These are phyloP conservation scores for Coffea eugenioides DNA, from an alignment of 257 asterid genomes.

Conservation along the genomic window DNA sequence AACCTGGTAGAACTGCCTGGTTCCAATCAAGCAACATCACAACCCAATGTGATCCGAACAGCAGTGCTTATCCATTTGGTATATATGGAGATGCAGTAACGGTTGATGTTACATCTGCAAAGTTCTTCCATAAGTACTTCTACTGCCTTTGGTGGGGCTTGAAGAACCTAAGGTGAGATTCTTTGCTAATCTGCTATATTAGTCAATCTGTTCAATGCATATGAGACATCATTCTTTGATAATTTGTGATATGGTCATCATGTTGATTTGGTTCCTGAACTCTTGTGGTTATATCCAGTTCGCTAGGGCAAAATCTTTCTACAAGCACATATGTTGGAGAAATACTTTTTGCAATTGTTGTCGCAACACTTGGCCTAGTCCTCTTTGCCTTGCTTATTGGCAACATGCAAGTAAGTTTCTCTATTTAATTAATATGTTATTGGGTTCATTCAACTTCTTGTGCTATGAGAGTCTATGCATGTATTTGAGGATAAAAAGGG, in stretches of 20 bases:
- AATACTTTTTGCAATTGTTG: constrained; percentile 68
- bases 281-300: constrained; percentile 47
- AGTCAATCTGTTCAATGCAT: not conserved
- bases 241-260: not conserved
- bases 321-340: constrained; percentile 84
- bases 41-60: constrained; percentile 49
- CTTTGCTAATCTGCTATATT: constrained; percentile 2
- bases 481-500: not conserved
- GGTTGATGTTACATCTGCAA: constrained; percentile 54
- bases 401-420: constrained; percentile 77
- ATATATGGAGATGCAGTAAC: constrained; percentile 81
- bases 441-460: not conserved
- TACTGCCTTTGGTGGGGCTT: constrained; percentile 96
- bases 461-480: not conserved
- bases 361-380: constrained; percentile 78
- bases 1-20: constrained; percentile 53
- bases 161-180: constrained; percentile 73
- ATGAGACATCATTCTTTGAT: not conserved
- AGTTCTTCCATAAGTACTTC: constrained; percentile 81
- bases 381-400: constrained; percentile 92
- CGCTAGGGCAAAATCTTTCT: constrained; percentile 80
- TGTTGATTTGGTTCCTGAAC: not conserved
- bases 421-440: not conserved
- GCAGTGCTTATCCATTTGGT: constrained; percentile 63
- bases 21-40: constrained; percentile 67